Percentiles rank a stretch among this genome's conserved stretches.
phyloP scores from a whole-genome alignment of 768 basidiomycete species.

The Cystoderma amianthinum region DNA sequence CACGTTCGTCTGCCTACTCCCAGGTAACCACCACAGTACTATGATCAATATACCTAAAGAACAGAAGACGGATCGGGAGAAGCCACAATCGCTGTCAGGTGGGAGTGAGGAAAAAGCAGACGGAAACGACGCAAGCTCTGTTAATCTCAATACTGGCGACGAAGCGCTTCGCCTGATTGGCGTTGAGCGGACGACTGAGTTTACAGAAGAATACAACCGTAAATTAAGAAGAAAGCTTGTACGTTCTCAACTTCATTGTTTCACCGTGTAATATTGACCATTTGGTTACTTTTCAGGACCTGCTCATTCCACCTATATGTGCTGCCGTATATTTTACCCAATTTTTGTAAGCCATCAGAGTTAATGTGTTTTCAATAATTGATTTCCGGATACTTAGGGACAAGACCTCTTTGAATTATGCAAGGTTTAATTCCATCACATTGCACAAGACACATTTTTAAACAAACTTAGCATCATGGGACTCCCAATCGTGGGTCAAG shows the following conservation, averaged over 20 bases:
- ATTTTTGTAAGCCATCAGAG: constrained; percentile 37
- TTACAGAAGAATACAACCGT: constrained; percentile 55
- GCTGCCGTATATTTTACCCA: constrained; percentile 67
- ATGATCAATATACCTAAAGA: constrained; percentile 7
- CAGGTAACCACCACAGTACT: too few relatives aligned
- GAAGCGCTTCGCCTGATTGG: constrained; percentile 60
- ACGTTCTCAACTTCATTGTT: too few relatives aligned
- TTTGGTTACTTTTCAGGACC: constrained; percentile 40
- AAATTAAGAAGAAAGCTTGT: constrained; percentile 56
- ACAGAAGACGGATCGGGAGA: constrained; percentile 14
- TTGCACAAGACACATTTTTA: background rate
- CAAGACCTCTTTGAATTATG: constrained; percentile 66
- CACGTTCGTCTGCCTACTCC: too few relatives aligned
- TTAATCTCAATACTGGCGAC: constrained; percentile 40
- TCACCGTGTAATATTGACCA: too few relatives aligned
- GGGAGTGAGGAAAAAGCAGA: constrained; percentile 3
- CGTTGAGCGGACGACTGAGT: constrained; percentile 37
- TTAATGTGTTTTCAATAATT: background rate
- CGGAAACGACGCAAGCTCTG: constrained; percentile 23
- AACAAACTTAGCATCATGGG: constrained; percentile 46
- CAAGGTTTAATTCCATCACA: constrained; percentile 31
- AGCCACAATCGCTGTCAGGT: constrained; percentile 6
- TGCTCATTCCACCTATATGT: constrained; percentile 45
- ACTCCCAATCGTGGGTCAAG: constrained; percentile 57
- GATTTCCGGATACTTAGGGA: constrained; percentile 32